Conservation (phyloP, 768 basidiomycete species). For the Coprinopsis strossmayeri region DNA sequence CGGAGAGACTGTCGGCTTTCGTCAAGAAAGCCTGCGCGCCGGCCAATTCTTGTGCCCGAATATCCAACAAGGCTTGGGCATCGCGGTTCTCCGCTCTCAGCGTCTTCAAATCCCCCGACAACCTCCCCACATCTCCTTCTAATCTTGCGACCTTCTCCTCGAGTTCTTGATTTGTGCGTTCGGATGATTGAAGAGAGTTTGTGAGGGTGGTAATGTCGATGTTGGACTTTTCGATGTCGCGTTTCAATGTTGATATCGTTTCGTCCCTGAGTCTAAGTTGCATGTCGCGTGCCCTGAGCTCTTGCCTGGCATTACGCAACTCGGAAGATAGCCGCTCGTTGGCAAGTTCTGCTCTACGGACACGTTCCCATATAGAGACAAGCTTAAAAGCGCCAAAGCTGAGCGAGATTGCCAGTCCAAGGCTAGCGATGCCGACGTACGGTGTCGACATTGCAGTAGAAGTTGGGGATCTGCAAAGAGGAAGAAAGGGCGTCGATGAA, state of each 20-base stretch:
- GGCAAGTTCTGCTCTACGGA: slow-evolving; percentile 6
- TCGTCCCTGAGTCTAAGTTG: not conserved
- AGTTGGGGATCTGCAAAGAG: not conserved
- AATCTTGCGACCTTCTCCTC: slow-evolving; percentile 12
- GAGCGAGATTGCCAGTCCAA: slow-evolving; percentile 20
- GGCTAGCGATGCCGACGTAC: slow-evolving; percentile 23
- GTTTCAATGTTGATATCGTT: not conserved
- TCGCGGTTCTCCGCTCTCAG: slow-evolving; percentile 18
- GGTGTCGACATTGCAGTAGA: slow-evolving; percentile 10
- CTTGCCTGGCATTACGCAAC: not conserved
- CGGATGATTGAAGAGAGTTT: not conserved
- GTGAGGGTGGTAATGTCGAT: not conserved
- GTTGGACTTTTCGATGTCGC: not conserved
- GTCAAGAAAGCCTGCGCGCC: slow-evolving; percentile 43
- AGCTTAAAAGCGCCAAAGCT: slow-evolving; percentile 22
- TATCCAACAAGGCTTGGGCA: slow-evolving; percentile 25
- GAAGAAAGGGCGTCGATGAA: not conserved
- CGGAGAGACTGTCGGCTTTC: slow-evolving; percentile 38
- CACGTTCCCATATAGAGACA: slow-evolving; percentile 17
- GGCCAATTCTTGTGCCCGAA: slow-evolving; percentile 41
- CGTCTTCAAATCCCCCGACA: slow-evolving; percentile 4
- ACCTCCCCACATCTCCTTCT: slow-evolving; percentile 12
- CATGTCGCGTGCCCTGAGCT: not conserved
- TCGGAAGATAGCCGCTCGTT: not conserved
- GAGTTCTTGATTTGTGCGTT: slow-evolving; percentile 1